Evolutionary conservation across 768 basidiomycete genomes (phyloP).

Genomic region (Roridomyces roridus): DNA sequence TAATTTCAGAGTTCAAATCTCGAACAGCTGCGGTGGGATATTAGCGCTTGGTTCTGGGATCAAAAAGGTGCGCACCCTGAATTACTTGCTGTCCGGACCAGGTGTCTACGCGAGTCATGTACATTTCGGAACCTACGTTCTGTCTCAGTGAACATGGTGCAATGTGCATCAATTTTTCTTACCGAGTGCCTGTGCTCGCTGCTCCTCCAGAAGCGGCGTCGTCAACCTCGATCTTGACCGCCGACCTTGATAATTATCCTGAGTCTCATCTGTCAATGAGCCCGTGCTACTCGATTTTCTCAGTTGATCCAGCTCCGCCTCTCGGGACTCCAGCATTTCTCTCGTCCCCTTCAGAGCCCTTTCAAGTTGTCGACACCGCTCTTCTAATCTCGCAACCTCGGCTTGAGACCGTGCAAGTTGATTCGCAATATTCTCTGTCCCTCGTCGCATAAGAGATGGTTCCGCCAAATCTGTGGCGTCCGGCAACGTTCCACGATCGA

Average conservation of each 20-base stretch:
- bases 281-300: constrained; percentile 45
- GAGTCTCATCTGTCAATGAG: constrained; percentile 37
- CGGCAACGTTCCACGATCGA: too few relatives aligned
- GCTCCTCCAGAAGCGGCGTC: constrained; percentile 48
- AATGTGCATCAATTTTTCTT: too few relatives aligned
- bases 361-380: constrained; percentile 68
- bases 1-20: constrained; percentile 80
- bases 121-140: constrained; percentile 67
- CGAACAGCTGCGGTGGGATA: constrained; percentile 54
- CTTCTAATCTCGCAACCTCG: constrained; percentile 63
- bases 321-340: constrained; percentile 61
- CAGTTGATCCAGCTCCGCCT: constrained; percentile 64
- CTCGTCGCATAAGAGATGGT: constrained; percentile 56
- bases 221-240: constrained; percentile 21
- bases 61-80: constrained; percentile 38
- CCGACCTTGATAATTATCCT: constrained; percentile 26
- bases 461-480: constrained; percentile 44
- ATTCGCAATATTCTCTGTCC: constrained; percentile 60
- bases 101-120: constrained; percentile 74
- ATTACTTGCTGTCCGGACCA: constrained; percentile 83
- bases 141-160: too few relatives aligned
- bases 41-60: too few relatives aligned
- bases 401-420: constrained; percentile 60
- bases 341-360: constrained; percentile 67
- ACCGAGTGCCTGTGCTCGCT: constrained; percentile 62